Base-by-base conservation (phyloP, 1,284 basidiomycete species). In the Ganoderma leucocontextum region DNA sequence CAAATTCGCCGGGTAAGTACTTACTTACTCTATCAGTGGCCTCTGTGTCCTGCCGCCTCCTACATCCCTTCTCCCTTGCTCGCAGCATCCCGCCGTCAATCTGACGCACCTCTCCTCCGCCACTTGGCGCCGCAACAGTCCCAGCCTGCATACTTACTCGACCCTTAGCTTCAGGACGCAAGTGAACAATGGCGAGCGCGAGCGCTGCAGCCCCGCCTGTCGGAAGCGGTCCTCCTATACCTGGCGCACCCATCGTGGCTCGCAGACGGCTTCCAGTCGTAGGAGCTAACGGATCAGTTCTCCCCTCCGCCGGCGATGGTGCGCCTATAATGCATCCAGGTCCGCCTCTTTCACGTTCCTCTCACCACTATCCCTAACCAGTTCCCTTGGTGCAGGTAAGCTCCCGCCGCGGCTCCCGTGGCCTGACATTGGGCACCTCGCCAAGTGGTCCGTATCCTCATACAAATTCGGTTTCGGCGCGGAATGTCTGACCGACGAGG, bases 381-480 rank as follows among this genome's bases (percentile, higher is more conserved):
- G 10, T 22, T 17, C 35, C 4, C 41, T 57, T 47, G 60, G 67
- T 79, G 81, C 77, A 68, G 83, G 81, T 62, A 78, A 79, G 47
- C 47, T 62, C 39, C 83, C 86, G 10, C 89, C 90, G 9, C 70
- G 77, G 49, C 82, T 91, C 9, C 87, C 86, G 0, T 92, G 87
- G 88, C 92, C 92, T 25, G 93, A 96, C 79, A 93, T 96, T 63
- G 94, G 94, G 13, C 83, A 89, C 63, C 86, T 94, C 22, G 97
- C 94, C 29, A 92, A 92, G 72, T 99, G 98, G 98, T 93, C 93
- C n/a, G 96, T 99, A 9, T 98, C 96, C 22, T 96, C 94, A 0
- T 96, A 91, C 82, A 99, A 99, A 80, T 97, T 97, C 73, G 97
- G 97, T 0, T 98, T 97, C 77, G 97, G 97, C 6, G 91, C 96